Evolutionary conservation across 1,284 basidiomycete species (phyloP), one percentile per base, ranked within the genome.

Genomic region (Cryptococcus sp.): DNA sequence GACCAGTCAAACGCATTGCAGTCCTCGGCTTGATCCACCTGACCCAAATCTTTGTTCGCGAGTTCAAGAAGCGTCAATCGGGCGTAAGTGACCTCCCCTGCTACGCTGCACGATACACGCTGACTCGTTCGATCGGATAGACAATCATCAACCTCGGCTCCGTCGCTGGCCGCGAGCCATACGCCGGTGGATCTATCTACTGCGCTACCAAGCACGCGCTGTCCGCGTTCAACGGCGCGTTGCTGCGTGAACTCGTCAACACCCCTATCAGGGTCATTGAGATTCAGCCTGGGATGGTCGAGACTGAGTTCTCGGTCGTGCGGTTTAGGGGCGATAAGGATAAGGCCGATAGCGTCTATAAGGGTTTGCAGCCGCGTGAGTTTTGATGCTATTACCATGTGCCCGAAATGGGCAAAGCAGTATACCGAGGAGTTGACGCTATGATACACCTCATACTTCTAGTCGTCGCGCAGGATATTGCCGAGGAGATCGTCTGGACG

Each of bases 141-240:
- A 94, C 97, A 79, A 83, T 99, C 66, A 96, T 99, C 81, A 95
- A 96, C 79, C 82, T 99, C 58, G 94, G 96, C 49, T 94, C 91
- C 15, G 86, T 99, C 58, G 93, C 91, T 46, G 93, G 95, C 43
- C 82, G 87, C 17, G 95, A 99, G 73, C 79, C 95, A 0, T 99
- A 99, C 72, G 86, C 86, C 15, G 93, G 92, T 22, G 94, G 70
- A 23, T 66, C 76, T 1, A 82, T 84, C 66, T 84, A 83, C 74
- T 81, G 77, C 60, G 79, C 77, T 17, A 78, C 76, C 45, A 78
- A 78, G 58, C 65, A 68, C 69, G 96, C 96, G 10, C 88, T 99
- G 11, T 85, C 85, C 52, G 90, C 94, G 1, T 98, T 99, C 81
- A 89, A 86, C 22, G 88, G 86, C 22, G 85, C 89, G 0, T 80